Percentiles rank a stretch among this genome's conserved stretches.
Conservation (phyloP, 2,329 filamentous ascomycete genomes). For the Rachicladosporium sp. region DNA sequence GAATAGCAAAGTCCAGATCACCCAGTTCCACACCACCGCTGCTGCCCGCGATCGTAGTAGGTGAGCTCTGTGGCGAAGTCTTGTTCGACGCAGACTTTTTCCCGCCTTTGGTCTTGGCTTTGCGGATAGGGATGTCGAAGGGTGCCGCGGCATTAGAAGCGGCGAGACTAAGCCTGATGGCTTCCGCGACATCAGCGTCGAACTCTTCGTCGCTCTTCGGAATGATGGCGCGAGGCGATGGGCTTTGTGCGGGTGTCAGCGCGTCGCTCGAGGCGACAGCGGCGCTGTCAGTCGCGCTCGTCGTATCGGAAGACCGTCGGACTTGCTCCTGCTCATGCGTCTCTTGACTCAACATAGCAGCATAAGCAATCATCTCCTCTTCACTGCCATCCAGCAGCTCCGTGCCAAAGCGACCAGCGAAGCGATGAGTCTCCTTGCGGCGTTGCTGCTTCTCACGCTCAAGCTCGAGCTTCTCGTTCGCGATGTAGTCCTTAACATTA, state of each 20-base stretch:
- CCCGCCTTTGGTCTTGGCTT: slow-evolving; percentile 25
- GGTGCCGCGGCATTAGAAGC: slow-evolving; percentile 10
- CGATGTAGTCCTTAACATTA: slow-evolving; percentile 69
- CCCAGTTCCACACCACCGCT: slow-evolving; percentile 35
- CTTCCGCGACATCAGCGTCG: slow-evolving; percentile 50
- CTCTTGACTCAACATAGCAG: slow-evolving; percentile 50
- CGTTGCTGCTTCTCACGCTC: slow-evolving; percentile 58
- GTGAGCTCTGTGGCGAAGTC: slow-evolving; percentile 14
- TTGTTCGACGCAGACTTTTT: slow-evolving; percentile 19
- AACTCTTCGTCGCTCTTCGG: slow-evolving; percentile 35
- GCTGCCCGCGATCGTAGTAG: slow-evolving; percentile 25
- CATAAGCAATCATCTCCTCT: slow-evolving; percentile 52
- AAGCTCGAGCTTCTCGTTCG: slow-evolving; percentile 71
- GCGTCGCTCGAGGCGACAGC: slow-evolving; percentile 21
- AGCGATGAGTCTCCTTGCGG: slow-evolving; percentile 53
- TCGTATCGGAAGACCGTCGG: slow-evolving; percentile 35
- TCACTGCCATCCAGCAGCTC: slow-evolving; percentile 53
- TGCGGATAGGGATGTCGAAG: slow-evolving; percentile 36
- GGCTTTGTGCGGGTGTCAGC: slow-evolving; percentile 15
- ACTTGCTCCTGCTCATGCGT: slow-evolving; percentile 37
- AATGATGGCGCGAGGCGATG: slow-evolving; percentile 10
- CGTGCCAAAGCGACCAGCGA: slow-evolving; percentile 73
- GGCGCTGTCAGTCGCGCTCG: slow-evolving; percentile 25
- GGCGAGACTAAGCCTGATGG: slow-evolving; percentile 42
- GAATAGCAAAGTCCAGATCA: slow-evolving; percentile 50